These are phyloP conservation scores for Chlamydomonas sphaeroides DNA, from an alignment of 139 green algal genomes.

Conservation along the genomic window DNA sequence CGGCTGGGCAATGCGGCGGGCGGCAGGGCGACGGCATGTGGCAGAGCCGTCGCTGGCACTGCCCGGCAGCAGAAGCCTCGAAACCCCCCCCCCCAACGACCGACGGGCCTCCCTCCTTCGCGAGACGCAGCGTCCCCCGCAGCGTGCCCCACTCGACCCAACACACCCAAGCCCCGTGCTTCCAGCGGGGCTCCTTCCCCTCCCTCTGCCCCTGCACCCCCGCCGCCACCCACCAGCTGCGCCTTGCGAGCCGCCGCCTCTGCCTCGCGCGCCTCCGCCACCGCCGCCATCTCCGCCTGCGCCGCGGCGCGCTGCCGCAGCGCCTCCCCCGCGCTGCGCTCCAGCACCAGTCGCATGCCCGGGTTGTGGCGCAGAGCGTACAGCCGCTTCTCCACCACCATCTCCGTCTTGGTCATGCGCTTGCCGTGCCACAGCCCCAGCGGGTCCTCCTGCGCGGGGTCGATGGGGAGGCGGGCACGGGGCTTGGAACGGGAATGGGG, in stretches of 20 bases:
- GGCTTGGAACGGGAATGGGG: no score
- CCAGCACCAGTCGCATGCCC: constrained; percentile 19
- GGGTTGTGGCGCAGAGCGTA: constrained; percentile 34
- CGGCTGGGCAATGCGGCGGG: no score
- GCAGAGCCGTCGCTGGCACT: no score
- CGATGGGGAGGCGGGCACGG: not conserved
- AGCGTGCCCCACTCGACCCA: no score
- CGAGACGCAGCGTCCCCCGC: no score
- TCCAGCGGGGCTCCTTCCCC: no score
- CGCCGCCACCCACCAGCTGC: not conserved
- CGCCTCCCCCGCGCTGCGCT: constrained; percentile 24
- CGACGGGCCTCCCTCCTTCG: no score
- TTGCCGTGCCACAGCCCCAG: constrained; percentile 32
- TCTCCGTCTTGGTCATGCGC: constrained; percentile 37
- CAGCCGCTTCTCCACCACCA: constrained; percentile 24
- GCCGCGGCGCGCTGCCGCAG: constrained; percentile 9
- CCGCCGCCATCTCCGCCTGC: constrained; percentile 29
- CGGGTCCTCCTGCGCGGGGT: constrained; percentile 26
- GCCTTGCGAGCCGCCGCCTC: constrained; percentile 17
- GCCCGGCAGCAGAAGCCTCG: no score
- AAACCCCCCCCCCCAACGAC: no score
- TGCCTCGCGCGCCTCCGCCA: not conserved
- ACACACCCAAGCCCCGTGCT: no score
- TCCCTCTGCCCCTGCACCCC: not conserved
- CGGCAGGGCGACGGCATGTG: no score